Conservation (phyloP, 2,329 filamentous ascomycete species). For the Apiospora sp. region DNA sequence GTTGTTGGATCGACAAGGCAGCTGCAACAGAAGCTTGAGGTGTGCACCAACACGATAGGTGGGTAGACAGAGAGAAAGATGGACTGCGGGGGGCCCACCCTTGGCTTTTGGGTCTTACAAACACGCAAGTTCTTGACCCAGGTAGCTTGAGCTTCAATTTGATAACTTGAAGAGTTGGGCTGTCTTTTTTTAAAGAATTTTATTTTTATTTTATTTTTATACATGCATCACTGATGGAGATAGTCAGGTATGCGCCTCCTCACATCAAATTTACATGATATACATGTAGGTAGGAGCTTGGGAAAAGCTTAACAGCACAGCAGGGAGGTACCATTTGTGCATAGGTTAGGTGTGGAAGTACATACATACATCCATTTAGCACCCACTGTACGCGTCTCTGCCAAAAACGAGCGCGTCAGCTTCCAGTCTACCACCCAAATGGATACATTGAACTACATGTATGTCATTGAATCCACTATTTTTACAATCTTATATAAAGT, state of each 20-base stretch:
- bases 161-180: no score
- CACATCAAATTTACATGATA: neutral
- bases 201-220: no score
- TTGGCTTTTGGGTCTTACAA: neutral
- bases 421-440: neutral
- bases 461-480: neutral
- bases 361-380: no score
- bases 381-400: neutral
- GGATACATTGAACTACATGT: neutral
- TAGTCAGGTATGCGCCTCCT: neutral
- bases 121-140: neutral
- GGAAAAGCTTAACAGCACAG: no score
- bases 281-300: neutral
- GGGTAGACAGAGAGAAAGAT: neutral
- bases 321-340: no score
- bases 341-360: no score
- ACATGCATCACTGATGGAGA: neutral
- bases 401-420: neutral
- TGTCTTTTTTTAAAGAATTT: no score
- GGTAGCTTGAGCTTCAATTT: neutral
- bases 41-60: slow-evolving; percentile 4
- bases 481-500: neutral
- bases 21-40: slow-evolving; percentile 16
- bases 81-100: neutral
- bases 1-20: slow-evolving; percentile 17